A percentile compares a stretch with the other conserved stretches of the same genome.
Conservation (phyloP, 2,329 filamentous ascomycete species). For the Apiospora aurea region DNA sequence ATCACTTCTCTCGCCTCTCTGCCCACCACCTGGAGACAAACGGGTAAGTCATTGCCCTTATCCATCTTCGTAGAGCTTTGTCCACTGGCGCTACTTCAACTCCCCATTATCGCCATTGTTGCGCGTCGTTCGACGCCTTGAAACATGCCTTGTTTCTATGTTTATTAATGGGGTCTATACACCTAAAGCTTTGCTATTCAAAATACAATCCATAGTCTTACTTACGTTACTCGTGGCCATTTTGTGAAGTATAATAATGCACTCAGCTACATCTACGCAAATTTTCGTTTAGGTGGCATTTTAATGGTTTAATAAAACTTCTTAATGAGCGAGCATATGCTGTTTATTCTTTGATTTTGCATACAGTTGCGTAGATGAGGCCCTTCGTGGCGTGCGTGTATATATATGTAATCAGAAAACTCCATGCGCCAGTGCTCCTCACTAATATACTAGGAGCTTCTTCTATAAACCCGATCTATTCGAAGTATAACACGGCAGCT, state of each 20-base stretch:
- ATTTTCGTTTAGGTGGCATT: too few relatives aligned
- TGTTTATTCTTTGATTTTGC: not conserved
- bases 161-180: not conserved
- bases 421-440: not conserved
- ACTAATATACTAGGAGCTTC: not conserved
- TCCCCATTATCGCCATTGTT: not conserved
- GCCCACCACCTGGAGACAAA: not conserved
- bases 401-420: not conserved
- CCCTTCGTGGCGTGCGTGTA: not conserved
- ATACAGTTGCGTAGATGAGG: not conserved
- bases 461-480: slow-evolving; percentile 6
- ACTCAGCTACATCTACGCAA: too few relatives aligned
- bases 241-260: too few relatives aligned
- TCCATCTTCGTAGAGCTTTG: not conserved
- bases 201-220: too few relatives aligned
- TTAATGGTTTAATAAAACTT: not conserved
- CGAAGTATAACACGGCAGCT: not conserved
- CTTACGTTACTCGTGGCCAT: too few relatives aligned
- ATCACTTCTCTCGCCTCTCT: not conserved
- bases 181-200: too few relatives aligned
- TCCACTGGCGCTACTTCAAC: not conserved
- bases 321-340: not conserved
- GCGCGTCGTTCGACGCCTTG: not conserved
- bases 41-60: not conserved
- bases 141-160: not conserved